Conservation (phyloP, 2,329 filamentous ascomycete species). For the Helotiales sp. region DNA sequence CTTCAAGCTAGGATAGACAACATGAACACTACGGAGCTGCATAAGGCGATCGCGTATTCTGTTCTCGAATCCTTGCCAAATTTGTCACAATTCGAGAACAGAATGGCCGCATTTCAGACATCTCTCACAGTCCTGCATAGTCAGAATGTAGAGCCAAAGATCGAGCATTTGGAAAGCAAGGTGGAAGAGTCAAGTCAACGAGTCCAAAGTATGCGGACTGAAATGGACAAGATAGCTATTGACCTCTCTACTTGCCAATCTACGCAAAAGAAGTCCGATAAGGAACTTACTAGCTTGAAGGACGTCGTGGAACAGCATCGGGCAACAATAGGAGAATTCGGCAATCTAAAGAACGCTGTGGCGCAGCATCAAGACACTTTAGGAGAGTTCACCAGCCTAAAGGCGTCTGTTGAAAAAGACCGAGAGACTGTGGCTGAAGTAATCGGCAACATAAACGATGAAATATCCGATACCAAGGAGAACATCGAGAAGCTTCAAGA, state of each 20-base stretch:
- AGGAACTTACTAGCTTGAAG: neutral
- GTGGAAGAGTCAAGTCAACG: neutral
- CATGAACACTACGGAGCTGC: slow-evolving; percentile 36
- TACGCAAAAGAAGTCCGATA: neutral
- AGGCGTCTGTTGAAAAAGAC: neutral
- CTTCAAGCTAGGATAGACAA: slow-evolving; percentile 25
- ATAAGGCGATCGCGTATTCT: neutral
- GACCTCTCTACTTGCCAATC: neutral
- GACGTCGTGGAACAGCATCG: neutral
- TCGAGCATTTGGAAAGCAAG: neutral
- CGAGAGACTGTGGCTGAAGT: neutral
- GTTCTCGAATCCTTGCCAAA: slow-evolving; percentile 2
- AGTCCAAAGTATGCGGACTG: neutral
- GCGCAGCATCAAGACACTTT: no score
- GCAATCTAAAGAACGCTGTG: neutral
- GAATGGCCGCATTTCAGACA: neutral
- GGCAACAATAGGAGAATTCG: neutral
- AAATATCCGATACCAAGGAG: neutral
- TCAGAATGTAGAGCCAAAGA: neutral
- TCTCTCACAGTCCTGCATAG: neutral
- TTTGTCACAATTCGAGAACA: neutral
- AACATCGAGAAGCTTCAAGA: neutral
- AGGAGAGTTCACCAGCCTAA: neutral
- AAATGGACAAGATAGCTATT: neutral
- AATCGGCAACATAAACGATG: neutral